A percentile compares a stretch with the other conserved stretches of the same genome.
Evolutionary conservation across 129 eudicot genomes (phyloP).

Genomic region (Artemisia argyi): DNA sequence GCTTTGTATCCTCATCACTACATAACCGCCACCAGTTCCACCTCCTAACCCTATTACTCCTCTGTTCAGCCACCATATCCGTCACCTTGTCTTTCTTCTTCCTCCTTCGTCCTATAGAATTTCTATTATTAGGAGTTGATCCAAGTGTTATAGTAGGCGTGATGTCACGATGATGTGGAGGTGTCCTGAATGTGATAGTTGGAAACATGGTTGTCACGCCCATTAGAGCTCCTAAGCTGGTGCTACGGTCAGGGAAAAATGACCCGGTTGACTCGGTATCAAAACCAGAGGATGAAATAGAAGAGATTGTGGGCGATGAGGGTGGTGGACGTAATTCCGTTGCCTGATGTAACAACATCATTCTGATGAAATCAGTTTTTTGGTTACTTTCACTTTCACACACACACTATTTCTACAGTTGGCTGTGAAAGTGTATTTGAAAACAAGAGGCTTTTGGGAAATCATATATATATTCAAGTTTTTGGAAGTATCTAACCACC

Average conservation of each 20-base stretch:
- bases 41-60: constrained; percentile 40
- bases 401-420: constrained; percentile 7
- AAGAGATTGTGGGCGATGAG: constrained; percentile 65
- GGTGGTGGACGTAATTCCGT: constrained; percentile 46
- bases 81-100: constrained; percentile 25
- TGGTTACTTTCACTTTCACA: constrained; percentile 9
- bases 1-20: constrained; percentile 46
- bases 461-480: background rate
- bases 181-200: constrained; percentile 52
- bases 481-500: constrained; percentile 16
- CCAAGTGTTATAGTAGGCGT: constrained; percentile 19
- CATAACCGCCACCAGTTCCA: constrained; percentile 73
- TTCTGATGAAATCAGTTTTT: constrained; percentile 17
- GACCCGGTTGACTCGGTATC: constrained; percentile 86
- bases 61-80: constrained; percentile 33
- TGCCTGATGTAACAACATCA: constrained; percentile 49
- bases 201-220: constrained; percentile 51
- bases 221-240: constrained; percentile 71
- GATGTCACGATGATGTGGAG: constrained; percentile 47
- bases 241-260: constrained; percentile 80
- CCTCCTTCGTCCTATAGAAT: constrained; percentile 30
- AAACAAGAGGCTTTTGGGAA: constrained; percentile 1
- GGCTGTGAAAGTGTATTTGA: background rate
- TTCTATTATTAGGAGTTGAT: constrained; percentile 9
- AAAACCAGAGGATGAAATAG: constrained; percentile 78